Evolutionary conservation across 805 yeast species (phyloP), one percentile per base, ranked within the genome.

Genomic region (Sugiyamaella valdiviana): DNA sequence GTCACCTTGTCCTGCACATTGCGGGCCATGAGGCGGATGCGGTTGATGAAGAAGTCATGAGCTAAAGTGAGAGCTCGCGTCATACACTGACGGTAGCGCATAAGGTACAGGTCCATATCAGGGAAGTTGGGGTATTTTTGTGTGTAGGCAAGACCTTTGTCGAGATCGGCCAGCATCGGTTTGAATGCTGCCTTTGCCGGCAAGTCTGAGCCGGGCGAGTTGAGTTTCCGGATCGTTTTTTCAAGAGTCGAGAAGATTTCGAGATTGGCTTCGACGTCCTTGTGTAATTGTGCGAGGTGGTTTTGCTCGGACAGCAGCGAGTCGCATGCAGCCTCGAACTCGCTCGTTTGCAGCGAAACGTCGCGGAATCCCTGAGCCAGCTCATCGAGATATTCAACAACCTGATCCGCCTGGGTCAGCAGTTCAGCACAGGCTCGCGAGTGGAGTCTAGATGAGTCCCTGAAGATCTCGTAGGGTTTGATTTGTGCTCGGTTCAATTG

Each of bases 31-130:
- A 57, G 61, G 48, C 71, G 71, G 48, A 78, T 55, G 26, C 59
- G 53, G 48, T 64, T 69, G 36, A 58, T 61, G 47, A 85, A 65
- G 60, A 82, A 87, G 58, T 82, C 85, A 53, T 83, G 76, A 14
- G 88, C 77, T 51, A 91, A 69, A 0, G 93, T 80, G 42, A 88
- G 72, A 1, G 95, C 82, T 50, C 96, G 75, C 1, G 90, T 80
- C 75, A 88, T 73, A 59, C 96, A 86, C 57, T 86, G 95, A 52
- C 85, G 78, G 67, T 86, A 87, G 50, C 90, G 76, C 53, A 80
- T 78, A 42, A 74, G 75, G 62, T 85, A 88, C 1, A 78, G 60
- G 22, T 81, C 91, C 9, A 78, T 70, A 46, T 89, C 95, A 59
- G 78, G 80, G 59, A 84, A 83, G 49, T 80, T 80, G 5, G 71